Evolutionary conservation across 2,329 filamentous ascomycete species (phyloP), one percentile per base, ranked within the genome.

Genomic region (Venturia nashicola): DNA sequence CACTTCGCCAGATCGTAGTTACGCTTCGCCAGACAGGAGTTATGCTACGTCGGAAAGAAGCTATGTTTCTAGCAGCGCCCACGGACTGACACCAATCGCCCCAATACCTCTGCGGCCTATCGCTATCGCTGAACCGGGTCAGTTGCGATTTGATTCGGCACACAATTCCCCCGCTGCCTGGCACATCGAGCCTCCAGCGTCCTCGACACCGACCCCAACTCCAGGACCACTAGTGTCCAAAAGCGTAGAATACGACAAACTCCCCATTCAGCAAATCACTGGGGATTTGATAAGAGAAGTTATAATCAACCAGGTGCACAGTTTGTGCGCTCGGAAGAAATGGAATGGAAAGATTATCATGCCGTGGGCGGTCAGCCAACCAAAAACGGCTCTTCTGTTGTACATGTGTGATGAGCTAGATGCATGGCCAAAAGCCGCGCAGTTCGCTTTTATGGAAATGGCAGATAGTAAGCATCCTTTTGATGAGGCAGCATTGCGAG

Each of bases 341-440:
- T 57, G 51, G 51, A 57, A 57, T n/a, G 51, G 51, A 18, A 57
- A 57, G 51, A 57, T 57, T 20, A 57, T 57, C 8, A 57, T 57
- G 51, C 51, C 51, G 14, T 76, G 75, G 75, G 73, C 74, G 1
- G 65, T 75, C 54, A 73, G 71, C 12, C 76, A 76, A 59, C 74
- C 73, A 1, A 69, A 71, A 61, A 71, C 74, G 18, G 74, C 75
- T 0, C 71, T 76, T 16, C 68, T 76, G 12, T 68, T 76, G 5
- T 70, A 72, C 18, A 69, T 75, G 34, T 76, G 74, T 67, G 74
- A 75, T 46, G 75, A 76, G 61, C 70, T 76, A 11, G 67, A 73
- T 0, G 75, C 74, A 0, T 75, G 72, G 72, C 70, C 71, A 16
- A 72, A 73, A 61, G 73, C 73, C 27, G 72, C 70, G 2, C 73